These are phyloP conservation scores for Helianthus annuus DNA, from an alignment of 129 eudicot genomes.

Conservation along the genomic window DNA sequence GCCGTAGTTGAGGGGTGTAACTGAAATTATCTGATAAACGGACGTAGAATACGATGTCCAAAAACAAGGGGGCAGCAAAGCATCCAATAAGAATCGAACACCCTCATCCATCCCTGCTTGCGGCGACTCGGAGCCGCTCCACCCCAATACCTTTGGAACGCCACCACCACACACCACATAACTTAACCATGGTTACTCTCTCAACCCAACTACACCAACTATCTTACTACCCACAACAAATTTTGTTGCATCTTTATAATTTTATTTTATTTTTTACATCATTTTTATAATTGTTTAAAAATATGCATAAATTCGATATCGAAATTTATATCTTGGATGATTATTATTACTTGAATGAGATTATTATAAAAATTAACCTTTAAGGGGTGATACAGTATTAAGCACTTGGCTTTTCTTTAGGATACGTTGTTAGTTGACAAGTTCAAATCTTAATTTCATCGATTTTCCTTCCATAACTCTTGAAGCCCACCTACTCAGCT, in stretches of 20 bases:
- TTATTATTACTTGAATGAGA: too few species aligned
- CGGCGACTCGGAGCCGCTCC: constrained; percentile 85
- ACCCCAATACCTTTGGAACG: constrained; percentile 68
- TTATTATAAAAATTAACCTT: too few species aligned
- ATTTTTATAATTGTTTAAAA: not conserved
- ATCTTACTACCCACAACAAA: constrained; percentile 15
- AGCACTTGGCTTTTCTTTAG: too few species aligned
- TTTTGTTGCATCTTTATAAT: not conserved
- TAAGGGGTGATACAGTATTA: too few species aligned
- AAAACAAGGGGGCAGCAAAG: constrained; percentile 44
- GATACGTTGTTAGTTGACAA: too few species aligned
- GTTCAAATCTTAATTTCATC: too few species aligned
- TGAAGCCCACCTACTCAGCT: too few species aligned
- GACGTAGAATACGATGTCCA: constrained; percentile 39
- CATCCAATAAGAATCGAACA: constrained; percentile 29
- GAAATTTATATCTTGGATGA: too few species aligned
- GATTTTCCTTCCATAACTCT: too few species aligned
- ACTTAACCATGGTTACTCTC: constrained; percentile 34
- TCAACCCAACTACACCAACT: constrained; percentile 13
- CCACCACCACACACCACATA: constrained; percentile 1
- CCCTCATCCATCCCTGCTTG: constrained; percentile 38
- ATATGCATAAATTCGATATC: not conserved
- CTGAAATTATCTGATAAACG: constrained; percentile 2
- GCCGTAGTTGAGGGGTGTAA: not conserved
- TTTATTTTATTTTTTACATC: not conserved